Evolutionary conservation across 306 rosid genomes (phyloP).

Genomic region (Luffa acutangula): DNA sequence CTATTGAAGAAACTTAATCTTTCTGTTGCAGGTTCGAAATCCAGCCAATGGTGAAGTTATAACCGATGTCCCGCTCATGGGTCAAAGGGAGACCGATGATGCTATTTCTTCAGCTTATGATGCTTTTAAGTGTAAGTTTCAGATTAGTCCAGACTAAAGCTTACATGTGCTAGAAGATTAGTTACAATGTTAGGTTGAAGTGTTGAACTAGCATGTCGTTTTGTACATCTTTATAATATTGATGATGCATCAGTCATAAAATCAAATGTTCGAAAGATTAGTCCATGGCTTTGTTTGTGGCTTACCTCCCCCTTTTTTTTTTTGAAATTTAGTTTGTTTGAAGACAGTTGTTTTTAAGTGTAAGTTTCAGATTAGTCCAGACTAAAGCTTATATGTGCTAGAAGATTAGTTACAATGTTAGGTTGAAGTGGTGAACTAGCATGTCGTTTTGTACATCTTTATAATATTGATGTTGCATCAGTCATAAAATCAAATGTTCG

Average conservation of each 20-base stretch:
- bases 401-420: background rate
- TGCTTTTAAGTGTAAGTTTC: conserved; percentile 52
- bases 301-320: background rate
- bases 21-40: conserved; percentile 55
- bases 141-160: background rate
- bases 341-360: conserved; percentile 35
- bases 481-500: too few relatives aligned
- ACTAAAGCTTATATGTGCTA: background rate
- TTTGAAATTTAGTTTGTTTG: background rate
- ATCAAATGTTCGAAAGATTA: too few relatives aligned
- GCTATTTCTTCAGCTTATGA: conserved; percentile 81
- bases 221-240: background rate
- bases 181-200: background rate
- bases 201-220: background rate
- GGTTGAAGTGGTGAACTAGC: background rate
- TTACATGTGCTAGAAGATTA: background rate
- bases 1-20: background rate
- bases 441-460: background rate
- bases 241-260: background rate
- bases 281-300: background rate
- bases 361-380: conserved; percentile 21
- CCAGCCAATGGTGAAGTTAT: conserved; percentile 91
- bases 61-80: conserved; percentile 80
- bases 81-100: conserved; percentile 75
- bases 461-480: background rate